Conservation (phyloP, 2,329 filamentous ascomycete genomes). For the Corniculantispora saksenae region DNA sequence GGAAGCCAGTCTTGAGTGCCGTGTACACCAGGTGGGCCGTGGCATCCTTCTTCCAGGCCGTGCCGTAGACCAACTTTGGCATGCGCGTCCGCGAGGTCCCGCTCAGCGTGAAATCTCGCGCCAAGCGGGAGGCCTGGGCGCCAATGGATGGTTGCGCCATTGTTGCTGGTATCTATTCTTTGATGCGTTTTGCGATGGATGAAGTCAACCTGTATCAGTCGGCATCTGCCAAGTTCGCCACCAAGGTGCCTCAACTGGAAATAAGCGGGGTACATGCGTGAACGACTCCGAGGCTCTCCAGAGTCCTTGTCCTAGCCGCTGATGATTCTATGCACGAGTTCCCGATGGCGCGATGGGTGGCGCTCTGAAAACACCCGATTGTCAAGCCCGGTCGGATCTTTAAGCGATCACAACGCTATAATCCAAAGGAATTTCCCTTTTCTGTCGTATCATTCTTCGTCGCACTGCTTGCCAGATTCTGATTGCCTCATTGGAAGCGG, state of each 20-base stretch:
- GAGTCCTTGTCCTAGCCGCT: too few species aligned
- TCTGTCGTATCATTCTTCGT: background rate
- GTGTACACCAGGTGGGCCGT: slow-evolving; percentile 68
- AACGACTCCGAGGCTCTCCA: too few species aligned
- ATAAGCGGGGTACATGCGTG: too few species aligned
- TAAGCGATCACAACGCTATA: too few species aligned
- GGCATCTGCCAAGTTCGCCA: background rate
- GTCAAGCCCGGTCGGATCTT: too few species aligned
- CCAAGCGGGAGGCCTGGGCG: slow-evolving; percentile 33
- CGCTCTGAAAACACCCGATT: too few species aligned
- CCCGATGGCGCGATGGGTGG: too few species aligned
- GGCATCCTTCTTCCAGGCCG: slow-evolving; percentile 78
- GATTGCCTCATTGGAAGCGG: background rate
- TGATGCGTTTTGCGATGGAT: background rate
- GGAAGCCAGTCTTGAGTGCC: slow-evolving; percentile 69
- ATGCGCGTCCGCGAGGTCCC: slow-evolving; percentile 38
- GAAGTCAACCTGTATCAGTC: background rate
- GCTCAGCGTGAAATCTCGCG: slow-evolving; percentile 36
- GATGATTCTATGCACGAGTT: too few species aligned
- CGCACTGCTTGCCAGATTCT: background rate
- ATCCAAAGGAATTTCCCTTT: too few species aligned
- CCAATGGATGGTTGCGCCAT: slow-evolving; percentile 27
- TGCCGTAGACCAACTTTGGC: slow-evolving; percentile 70
- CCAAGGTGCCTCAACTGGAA: too few species aligned
- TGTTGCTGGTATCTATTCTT: background rate